Evolutionary conservation across 2,329 filamentous ascomycete genomes (phyloP).

Genomic region (Dactylonectria macrodidyma): DNA sequence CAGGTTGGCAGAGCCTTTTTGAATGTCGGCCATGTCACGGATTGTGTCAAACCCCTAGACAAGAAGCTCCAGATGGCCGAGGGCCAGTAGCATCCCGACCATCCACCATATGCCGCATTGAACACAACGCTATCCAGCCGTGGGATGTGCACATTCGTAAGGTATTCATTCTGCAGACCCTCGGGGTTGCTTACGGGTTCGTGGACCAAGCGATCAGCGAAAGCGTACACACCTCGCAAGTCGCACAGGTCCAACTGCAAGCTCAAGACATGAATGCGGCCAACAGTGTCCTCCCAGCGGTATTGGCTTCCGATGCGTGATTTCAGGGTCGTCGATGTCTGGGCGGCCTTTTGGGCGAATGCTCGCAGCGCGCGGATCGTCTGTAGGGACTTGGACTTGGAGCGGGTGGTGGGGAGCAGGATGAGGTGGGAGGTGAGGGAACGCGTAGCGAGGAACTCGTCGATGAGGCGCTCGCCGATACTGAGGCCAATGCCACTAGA

Average conservation of each 20-base stretch:
- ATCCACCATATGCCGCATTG: constrained; percentile 92
- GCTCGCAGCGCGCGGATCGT: constrained; percentile 76
- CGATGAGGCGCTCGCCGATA: constrained; percentile 87
- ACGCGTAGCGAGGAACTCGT: constrained; percentile 85
- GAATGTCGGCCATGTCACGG: constrained; percentile 83
- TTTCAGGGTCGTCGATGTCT: constrained; percentile 55
- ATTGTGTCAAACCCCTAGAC: constrained; percentile 73
- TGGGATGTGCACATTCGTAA: constrained; percentile 68
- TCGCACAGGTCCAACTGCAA: constrained; percentile 74
- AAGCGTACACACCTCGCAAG: constrained; percentile 64
- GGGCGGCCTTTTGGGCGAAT: constrained; percentile 66
- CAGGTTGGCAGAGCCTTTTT: constrained; percentile 73
- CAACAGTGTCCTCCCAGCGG: constrained; percentile 57
- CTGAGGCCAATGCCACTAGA: constrained; percentile 88
- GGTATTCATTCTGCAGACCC: constrained; percentile 53
- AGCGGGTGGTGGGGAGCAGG: constrained; percentile 88
- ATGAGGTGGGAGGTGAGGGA: constrained; percentile 79
- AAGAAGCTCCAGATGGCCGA: constrained; percentile 68
- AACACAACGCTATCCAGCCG: constrained; percentile 85
- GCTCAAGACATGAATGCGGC: constrained; percentile 71
- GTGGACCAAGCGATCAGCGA: constrained; percentile 62
- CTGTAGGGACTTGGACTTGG: constrained; percentile 78
- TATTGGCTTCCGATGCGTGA: constrained; percentile 55
- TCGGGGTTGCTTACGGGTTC: constrained; percentile 63
- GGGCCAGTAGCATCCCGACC: constrained; percentile 83